These are phyloP conservation scores for Pisolithus orientalis DNA, from an alignment of 768 basidiomycete genomes.

Conservation along the genomic window DNA sequence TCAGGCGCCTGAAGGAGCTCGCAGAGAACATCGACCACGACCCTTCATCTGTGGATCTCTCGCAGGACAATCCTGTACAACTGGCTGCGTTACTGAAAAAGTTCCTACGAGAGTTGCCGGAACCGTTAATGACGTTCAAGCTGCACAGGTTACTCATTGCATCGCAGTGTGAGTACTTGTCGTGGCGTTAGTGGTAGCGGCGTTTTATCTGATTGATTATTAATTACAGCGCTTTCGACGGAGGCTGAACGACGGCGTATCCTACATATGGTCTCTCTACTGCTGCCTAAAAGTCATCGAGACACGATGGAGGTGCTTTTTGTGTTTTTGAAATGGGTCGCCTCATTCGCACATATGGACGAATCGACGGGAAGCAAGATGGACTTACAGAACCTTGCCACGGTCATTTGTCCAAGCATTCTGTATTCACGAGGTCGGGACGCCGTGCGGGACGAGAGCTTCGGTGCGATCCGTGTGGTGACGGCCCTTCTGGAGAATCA, in stretches of 20 bases:
- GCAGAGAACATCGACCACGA: constrained; percentile 95
- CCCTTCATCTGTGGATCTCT: constrained; percentile 82
- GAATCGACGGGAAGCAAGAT: constrained; percentile 97
- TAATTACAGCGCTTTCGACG: constrained; percentile 53
- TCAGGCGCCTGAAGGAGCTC: constrained; percentile 84
- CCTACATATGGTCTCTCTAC: constrained; percentile 77
- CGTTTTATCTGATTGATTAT: constrained; percentile 5
- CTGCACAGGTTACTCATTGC: constrained; percentile 84
- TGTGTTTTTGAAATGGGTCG: constrained; percentile 99
- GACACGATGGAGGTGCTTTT: constrained; percentile 98
- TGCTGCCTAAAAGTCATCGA: constrained; percentile 89
- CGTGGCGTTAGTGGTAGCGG: background rate
- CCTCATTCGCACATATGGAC: constrained; percentile 96
- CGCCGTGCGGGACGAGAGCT: constrained; percentile 89
- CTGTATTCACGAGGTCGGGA: constrained; percentile 84
- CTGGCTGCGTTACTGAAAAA: constrained; percentile 95
- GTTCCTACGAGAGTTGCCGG: constrained; percentile 93
- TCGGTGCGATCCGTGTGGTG: constrained; percentile 79
- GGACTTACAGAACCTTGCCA: constrained; percentile 93
- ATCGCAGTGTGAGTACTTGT: constrained; percentile 66
- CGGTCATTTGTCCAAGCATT: constrained; percentile 97
- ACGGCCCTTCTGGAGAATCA: constrained; percentile 86
- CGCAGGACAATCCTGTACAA: constrained; percentile 94
- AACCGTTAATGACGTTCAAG: constrained; percentile 93
- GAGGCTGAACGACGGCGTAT: constrained; percentile 76